Conservation (phyloP, 164 flowering plant genomes). For the Liriodendron chinense region DNA sequence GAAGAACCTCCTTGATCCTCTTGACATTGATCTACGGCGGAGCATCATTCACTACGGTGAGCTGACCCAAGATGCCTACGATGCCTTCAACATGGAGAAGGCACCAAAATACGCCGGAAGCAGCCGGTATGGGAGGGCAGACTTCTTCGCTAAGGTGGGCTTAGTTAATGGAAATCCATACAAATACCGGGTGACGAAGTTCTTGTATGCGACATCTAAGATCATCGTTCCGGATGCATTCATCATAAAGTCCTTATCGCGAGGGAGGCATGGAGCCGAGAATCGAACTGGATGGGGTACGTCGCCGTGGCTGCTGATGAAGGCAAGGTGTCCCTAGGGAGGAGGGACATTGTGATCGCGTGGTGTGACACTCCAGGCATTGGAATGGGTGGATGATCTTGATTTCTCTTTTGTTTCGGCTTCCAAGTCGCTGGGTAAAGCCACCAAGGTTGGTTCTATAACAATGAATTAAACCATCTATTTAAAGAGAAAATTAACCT, state of each 20-base stretch:
- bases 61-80: constrained; percentile 32
- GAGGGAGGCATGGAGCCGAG: constrained; percentile 40
- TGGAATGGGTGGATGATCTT: constrained; percentile 45
- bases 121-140: constrained; percentile 28
- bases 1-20: constrained; percentile 55
- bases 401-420: constrained; percentile 31
- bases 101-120: constrained; percentile 37
- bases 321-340: constrained; percentile 33
- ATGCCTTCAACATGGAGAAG: constrained; percentile 37
- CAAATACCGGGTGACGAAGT: constrained; percentile 36
- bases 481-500: no score
- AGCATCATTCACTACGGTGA: constrained; percentile 50
- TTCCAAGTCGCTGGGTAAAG: constrained; percentile 16
- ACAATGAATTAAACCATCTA: no score
- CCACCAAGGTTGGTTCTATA: no score
- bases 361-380: constrained; percentile 32
- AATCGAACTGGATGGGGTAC: constrained; percentile 53
- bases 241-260: constrained; percentile 32
- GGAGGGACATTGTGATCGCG: constrained; percentile 46
- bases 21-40: constrained; percentile 49
- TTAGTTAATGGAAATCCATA: constrained; percentile 19
- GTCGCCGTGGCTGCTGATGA: constrained; percentile 63
- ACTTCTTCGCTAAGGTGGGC: constrained; percentile 31
- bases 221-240: constrained; percentile 35
- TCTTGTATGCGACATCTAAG: constrained; percentile 40